Percentiles rank a stretch among this genome's conserved stretches.
Conservation (phyloP, 257 asterid genomes). For the Penstemon eatonii region DNA sequence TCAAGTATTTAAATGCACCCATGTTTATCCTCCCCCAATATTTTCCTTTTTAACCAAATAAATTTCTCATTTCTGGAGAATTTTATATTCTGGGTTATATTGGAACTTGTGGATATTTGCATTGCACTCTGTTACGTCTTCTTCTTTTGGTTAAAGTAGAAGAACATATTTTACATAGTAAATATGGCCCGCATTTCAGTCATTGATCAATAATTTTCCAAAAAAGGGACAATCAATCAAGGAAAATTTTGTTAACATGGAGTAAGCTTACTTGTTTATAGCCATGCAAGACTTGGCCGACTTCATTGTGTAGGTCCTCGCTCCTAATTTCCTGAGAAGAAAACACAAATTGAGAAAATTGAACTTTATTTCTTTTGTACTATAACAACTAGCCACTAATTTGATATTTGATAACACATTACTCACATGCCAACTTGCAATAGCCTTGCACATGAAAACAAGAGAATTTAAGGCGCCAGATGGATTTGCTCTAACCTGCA, state of each 20-base stretch:
- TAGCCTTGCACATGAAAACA: slow-evolving; percentile 76
- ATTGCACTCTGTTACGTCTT: not conserved
- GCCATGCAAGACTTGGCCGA: slow-evolving; percentile 88
- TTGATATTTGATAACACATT: slow-evolving; percentile 14
- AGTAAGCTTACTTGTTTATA: slow-evolving; percentile 74
- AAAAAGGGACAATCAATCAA: not conserved
- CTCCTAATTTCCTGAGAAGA: slow-evolving; percentile 83
- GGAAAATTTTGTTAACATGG: not conserved
- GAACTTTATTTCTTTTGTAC: slow-evolving; percentile 7
- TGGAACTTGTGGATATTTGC: not conserved
- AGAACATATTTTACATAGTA: too few relatives aligned
- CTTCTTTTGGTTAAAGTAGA: not conserved
- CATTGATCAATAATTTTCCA: too few relatives aligned
- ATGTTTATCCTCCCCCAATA: not conserved
- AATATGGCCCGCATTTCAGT: too few relatives aligned
- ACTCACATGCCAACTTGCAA: slow-evolving; percentile 99
- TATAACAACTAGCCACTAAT: slow-evolving; percentile 16
- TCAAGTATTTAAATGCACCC: slow-evolving; percentile 4
- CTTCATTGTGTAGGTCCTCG: slow-evolving; percentile 79
- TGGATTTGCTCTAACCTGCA: slow-evolving; percentile 89
- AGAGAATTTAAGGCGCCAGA: slow-evolving; percentile 83
- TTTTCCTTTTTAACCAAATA: not conserved
- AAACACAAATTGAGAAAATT: slow-evolving; percentile 24
- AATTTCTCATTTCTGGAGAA: not conserved
- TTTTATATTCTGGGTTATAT: not conserved